Base-by-base conservation (phyloP, 805 yeast genomes). In the Teunomyces stri region DNA sequence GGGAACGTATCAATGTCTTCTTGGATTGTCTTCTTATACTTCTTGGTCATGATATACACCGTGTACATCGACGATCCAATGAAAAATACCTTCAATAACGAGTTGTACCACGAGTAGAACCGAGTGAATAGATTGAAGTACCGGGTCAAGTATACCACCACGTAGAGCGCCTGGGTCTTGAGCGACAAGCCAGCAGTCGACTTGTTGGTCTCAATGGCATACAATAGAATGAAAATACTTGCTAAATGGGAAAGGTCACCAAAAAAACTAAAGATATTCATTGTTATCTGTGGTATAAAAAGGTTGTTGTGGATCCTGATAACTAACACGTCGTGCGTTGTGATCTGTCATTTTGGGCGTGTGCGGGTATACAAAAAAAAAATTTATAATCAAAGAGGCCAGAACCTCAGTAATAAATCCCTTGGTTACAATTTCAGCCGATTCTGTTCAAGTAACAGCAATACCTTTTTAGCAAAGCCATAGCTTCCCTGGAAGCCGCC, bases 201-300 rank as follows among this genome's bases (percentile, higher is more conserved):
- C 50, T 73, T 74, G 46, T 86, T 78, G 5, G 69, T 60, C 44
- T 73, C 77, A 55, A 94, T 89, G 35, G 89, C 80, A 46, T 81
- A 84, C 43, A 92, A 71, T 53, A 94, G 75, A 46, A 94, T 79
- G 49, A 87, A 70, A 43, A 89, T 87, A 56, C 95, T 84, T 13
- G 85, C 81, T 65, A 89, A 69, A 64, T 94, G 99, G 41, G 94
- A 81, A 46, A 89, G 60, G 61, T 94, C 99, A 25, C 92, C 96
- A 30, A 66, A 48, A 43, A 73, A 59, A 29, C 75, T 62, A 53
- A 73, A 73, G 45, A 72, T 62, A 50, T 72, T 73, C 78, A 73
- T 72, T 22, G 33, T 35, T 35, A 20, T 12, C n/a, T 35, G 13
- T 10, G 13, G 20, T 16, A n/a, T 34, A 11, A 15, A 11, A 16